A percentile compares a stretch with the other conserved stretches of the same genome.
Evolutionary conservation across 148 eudicot genomes (phyloP).

Genomic region (Fagopyrum tataricum): DNA sequence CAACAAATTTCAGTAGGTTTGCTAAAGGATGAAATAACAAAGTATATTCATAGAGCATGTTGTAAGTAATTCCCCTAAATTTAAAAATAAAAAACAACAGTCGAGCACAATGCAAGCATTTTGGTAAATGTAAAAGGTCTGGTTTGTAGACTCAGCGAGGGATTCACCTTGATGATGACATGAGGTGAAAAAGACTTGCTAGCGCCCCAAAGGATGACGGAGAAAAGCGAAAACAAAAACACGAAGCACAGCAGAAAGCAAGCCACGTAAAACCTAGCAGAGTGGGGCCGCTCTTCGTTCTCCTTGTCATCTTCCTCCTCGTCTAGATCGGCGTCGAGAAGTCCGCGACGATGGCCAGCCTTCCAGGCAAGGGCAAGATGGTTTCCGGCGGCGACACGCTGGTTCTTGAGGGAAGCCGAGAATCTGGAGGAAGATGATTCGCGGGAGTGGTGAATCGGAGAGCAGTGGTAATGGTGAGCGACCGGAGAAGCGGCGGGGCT

Average conservation of each 20-base stretch:
- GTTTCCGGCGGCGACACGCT: neutral
- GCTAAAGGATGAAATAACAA: too few relatives aligned
- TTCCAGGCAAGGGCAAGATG: slow-evolving; percentile 29
- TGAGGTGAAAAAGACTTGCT: slow-evolving; percentile 52
- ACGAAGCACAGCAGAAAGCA: slow-evolving; percentile 60
- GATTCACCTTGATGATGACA: slow-evolving; percentile 50
- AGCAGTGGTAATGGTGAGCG: slow-evolving; percentile 57
- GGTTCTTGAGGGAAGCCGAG: slow-evolving; percentile 40
- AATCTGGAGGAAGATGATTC: slow-evolving; percentile 69
- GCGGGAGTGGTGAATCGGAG: slow-evolving; percentile 73
- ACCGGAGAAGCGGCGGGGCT: slow-evolving; percentile 50
- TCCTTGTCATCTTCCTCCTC: slow-evolving; percentile 23
- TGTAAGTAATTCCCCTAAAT: too few relatives aligned
- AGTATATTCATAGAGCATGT: neutral
- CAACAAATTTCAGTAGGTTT: neutral
- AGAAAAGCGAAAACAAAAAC: slow-evolving; percentile 40
- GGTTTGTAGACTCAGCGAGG: neutral
- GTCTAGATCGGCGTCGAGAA: slow-evolving; percentile 14
- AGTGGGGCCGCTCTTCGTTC: slow-evolving; percentile 16
- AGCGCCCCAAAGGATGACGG: slow-evolving; percentile 74
- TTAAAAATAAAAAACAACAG: too few relatives aligned
- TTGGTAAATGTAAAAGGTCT: neutral
- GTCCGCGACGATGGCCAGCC: slow-evolving; percentile 21
- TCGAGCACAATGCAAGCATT: neutral
- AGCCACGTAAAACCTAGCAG: slow-evolving; percentile 44